Percentiles rank a stretch among this genome's conserved stretches.
phyloP scores from a whole-genome alignment of 139 green algal species.

The Nannochloris sp. region DNA sequence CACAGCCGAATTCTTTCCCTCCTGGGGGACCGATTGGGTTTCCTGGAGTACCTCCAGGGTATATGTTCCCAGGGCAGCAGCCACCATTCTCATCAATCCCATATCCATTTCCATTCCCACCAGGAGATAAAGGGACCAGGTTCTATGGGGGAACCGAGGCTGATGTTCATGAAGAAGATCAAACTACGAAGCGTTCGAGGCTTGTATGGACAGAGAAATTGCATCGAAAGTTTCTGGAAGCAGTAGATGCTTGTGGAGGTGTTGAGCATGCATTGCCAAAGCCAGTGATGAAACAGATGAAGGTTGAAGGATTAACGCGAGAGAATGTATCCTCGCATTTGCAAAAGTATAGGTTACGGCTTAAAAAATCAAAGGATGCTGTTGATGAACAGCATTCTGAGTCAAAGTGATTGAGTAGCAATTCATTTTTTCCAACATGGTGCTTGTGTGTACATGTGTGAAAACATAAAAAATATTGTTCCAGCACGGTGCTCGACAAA shows the following conservation, averaged over 20 bases:
- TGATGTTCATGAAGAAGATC: conserved; percentile 15
- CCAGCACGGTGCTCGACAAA: too few relatives aligned
- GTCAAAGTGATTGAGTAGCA: too few relatives aligned
- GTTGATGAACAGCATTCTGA: conserved; percentile 6
- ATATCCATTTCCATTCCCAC: background rate
- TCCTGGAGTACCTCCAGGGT: too few relatives aligned
- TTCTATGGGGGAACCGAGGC: conserved; percentile 5
- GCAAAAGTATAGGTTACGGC: conserved; percentile 83
- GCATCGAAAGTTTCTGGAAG: conserved; percentile 77
- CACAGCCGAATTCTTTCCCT: too few relatives aligned
- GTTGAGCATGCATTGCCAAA: conserved; percentile 76
- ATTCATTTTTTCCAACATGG: too few relatives aligned
- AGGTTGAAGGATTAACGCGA: conserved; percentile 79
- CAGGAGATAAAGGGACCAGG: background rate
- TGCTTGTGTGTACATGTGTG: too few relatives aligned
- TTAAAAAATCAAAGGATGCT: conserved; percentile 36
- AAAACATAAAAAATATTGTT: too few relatives aligned
- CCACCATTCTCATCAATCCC: background rate
- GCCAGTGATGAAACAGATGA: conserved; percentile 88
- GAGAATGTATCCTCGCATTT: conserved; percentile 92
- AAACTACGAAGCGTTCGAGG: conserved; percentile 54
- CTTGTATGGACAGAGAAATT: conserved; percentile 88
- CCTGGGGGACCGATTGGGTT: too few relatives aligned
- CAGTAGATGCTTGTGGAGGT: conserved; percentile 58
- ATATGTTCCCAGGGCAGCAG: too few relatives aligned